Evolutionary conservation across 192 early-diverging fungal genomes (phyloP).

Genomic region (Spizellomyces punctatus): DNA sequence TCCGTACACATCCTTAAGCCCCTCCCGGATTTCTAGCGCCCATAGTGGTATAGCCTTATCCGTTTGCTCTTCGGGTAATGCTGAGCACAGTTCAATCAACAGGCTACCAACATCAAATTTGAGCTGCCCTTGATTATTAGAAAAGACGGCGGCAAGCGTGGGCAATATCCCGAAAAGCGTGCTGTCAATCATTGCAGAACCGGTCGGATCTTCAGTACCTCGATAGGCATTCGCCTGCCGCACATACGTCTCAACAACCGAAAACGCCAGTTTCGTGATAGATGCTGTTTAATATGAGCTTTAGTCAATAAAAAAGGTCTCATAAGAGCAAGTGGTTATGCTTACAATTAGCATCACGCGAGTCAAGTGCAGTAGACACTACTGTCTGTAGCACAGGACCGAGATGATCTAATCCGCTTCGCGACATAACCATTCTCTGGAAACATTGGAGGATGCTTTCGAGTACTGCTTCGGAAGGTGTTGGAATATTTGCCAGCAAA

Average conservation of each 20-base stretch:
- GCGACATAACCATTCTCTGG: background rate
- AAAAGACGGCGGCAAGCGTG: conserved; percentile 5
- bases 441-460: conserved; percentile 1
- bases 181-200: no score
- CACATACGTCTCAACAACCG: background rate
- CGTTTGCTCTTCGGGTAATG: background rate
- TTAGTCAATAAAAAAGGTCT: background rate
- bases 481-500: background rate
- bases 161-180: background rate
- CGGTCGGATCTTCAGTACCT: no score
- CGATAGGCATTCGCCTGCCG: background rate
- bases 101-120: conserved; percentile 14
- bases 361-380: background rate
- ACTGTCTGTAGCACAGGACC: background rate
- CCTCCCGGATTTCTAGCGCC: conserved; percentile 14
- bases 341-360: background rate
- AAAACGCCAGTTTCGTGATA: background rate
- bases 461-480: background rate
- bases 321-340: background rate
- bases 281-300: background rate
- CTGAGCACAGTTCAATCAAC: background rate
- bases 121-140: conserved; percentile 2
- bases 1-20: conserved; percentile 11
- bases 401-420: background rate
- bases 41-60: conserved; percentile 10